phyloP scores from a whole-genome alignment of 345 rosid species.

The Cardamine resedifolia region DNA sequence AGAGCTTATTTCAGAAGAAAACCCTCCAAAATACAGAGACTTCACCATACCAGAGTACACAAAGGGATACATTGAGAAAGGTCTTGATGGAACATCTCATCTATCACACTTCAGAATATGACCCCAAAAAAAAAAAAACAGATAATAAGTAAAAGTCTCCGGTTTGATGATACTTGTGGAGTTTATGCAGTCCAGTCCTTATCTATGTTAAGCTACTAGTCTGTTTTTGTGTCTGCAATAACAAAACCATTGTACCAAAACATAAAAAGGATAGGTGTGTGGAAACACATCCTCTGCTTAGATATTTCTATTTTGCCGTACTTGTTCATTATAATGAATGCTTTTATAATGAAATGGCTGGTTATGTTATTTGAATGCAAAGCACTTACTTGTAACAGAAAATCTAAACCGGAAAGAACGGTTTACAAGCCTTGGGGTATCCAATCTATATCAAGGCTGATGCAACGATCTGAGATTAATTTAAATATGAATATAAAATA shows the following conservation, averaged over 20 bases:
- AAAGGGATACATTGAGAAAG: conserved; percentile 28
- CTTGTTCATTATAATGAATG: no score
- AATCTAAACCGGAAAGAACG: conserved; percentile 46
- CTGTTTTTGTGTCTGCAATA: not conserved
- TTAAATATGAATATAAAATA: no score
- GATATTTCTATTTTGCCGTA: not conserved
- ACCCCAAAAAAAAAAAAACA: no score
- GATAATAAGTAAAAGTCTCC: not conserved
- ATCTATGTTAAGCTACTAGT: not conserved
- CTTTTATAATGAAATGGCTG: conserved; percentile 57
- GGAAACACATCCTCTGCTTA: not conserved
- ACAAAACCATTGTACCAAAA: not conserved
- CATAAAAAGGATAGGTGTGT: not conserved
- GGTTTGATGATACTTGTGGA: not conserved
- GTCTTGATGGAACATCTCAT: conserved; percentile 34
- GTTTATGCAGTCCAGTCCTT: not conserved
- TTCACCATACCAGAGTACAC: conserved; percentile 33
- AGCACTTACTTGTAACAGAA: conserved; percentile 62
- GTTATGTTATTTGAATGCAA: conserved; percentile 52
- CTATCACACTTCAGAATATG: conserved; percentile 30
- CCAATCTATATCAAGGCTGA: no score
- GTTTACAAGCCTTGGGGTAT: no score
- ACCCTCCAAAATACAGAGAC: conserved; percentile 40
- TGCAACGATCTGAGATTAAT: no score
- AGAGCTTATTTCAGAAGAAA: conserved; percentile 45